A percentile compares a stretch with the other conserved stretches of the same genome.
phyloP scores from a whole-genome alignment of 306 rosid species.

The Castanopsis chinensis region DNA sequence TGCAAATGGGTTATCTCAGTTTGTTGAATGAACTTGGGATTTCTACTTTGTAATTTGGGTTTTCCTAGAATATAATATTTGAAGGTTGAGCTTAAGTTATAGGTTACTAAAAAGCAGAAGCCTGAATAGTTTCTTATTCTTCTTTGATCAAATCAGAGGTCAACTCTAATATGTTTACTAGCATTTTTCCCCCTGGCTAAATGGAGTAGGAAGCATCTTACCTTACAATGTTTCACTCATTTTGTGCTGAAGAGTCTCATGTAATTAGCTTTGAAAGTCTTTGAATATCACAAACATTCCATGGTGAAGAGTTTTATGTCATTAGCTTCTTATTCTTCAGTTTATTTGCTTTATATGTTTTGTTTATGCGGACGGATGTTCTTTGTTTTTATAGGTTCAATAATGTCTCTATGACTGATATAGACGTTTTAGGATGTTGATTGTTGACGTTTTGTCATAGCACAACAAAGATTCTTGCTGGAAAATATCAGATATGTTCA shows the following conservation, averaged over 20 bases:
- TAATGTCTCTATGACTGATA: background rate
- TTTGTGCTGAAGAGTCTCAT: background rate
- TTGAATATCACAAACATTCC: background rate
- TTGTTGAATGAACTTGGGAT: background rate
- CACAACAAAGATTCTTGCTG: too few relatives aligned
- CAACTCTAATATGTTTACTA: background rate
- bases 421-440: background rate
- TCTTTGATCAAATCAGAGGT: background rate
- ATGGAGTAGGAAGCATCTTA: background rate
- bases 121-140: background rate
- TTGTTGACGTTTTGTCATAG: too few relatives aligned
- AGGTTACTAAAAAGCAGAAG: background rate
- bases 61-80: background rate
- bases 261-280: background rate
- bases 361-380: background rate
- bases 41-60: background rate
- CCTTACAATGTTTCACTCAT: background rate
- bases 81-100: background rate
- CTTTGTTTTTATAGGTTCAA: background rate
- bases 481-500: too few relatives aligned
- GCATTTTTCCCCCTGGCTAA: background rate
- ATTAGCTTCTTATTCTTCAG: background rate
- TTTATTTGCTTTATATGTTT: background rate
- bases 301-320: background rate
- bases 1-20: background rate